Evolutionary conservation across 1,284 basidiomycete genomes (phyloP).

Genomic region (Exobasidium cylindrosporum): DNA sequence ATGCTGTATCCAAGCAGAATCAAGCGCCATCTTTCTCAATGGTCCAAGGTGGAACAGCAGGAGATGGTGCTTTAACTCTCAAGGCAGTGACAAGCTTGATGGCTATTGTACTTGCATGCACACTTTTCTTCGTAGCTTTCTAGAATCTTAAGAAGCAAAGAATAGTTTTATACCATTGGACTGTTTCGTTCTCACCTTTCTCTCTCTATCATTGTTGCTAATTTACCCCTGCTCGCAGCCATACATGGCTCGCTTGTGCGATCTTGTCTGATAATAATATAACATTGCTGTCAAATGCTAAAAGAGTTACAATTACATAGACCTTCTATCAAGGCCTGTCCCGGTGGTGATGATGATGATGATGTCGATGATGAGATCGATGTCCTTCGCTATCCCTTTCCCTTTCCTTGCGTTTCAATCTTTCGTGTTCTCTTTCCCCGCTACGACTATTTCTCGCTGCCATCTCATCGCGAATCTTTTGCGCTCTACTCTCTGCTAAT

Average conservation of each 20-base stretch:
- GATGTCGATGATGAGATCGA: neutral
- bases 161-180: too few relatives aligned
- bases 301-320: too few relatives aligned
- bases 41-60: conserved; percentile 35
- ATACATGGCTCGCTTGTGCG: too few relatives aligned
- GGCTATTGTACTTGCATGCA: neutral
- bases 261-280: too few relatives aligned
- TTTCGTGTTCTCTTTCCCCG: too few relatives aligned
- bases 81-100: neutral
- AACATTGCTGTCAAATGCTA: too few relatives aligned
- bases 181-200: too few relatives aligned
- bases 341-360: too few relatives aligned
- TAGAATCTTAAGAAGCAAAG: too few relatives aligned
- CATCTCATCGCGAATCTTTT: neutral
- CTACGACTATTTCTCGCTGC: neutral
- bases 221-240: too few relatives aligned
- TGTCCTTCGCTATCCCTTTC: neutral
- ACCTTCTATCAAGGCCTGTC: too few relatives aligned
- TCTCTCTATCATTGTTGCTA: too few relatives aligned
- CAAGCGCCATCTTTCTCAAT: conserved; percentile 37
- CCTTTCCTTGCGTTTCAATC: neutral
- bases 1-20: conserved; percentile 37
- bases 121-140: neutral
- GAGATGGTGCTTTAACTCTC: conserved; percentile 13
- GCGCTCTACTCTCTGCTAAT: neutral